These are phyloP conservation scores for Cercospora zeae-maydis DNA, from an alignment of 2,329 filamentous ascomycete genomes.

Conservation along the genomic window DNA sequence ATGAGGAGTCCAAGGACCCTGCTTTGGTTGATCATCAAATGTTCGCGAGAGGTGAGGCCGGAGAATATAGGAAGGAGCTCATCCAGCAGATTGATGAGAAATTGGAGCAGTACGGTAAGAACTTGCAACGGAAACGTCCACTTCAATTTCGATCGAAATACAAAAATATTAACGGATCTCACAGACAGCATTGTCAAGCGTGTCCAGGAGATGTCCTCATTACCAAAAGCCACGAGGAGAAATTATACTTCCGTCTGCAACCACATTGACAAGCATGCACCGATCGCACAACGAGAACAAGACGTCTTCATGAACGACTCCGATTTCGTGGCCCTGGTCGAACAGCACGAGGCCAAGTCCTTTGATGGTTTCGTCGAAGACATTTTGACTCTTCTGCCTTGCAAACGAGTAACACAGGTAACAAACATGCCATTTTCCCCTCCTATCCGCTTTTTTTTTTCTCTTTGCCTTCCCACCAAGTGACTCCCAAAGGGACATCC, in stretches of 20 bases:
- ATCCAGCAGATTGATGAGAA: slow-evolving; percentile 27
- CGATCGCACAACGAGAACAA: slow-evolving; percentile 36
- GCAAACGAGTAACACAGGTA: slow-evolving; percentile 30
- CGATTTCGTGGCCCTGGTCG: slow-evolving; percentile 39
- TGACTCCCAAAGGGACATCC: too few species aligned
- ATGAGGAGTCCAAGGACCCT: slow-evolving; percentile 8
- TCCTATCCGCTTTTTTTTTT: not conserved
- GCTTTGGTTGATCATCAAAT: slow-evolving; percentile 15
- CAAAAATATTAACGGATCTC: not conserved
- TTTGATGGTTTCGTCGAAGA: slow-evolving; percentile 42
- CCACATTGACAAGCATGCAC: slow-evolving; percentile 38
- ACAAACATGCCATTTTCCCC: not conserved
- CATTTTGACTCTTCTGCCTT: slow-evolving; percentile 34
- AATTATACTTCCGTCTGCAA: slow-evolving; percentile 40
- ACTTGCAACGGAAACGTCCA: too few species aligned
- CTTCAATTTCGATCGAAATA: too few species aligned
- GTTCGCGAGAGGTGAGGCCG: slow-evolving; percentile 14
- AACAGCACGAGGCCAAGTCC: slow-evolving; percentile 40
- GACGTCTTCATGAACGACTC: slow-evolving; percentile 40
- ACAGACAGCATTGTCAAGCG: slow-evolving; percentile 41
- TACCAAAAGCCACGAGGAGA: slow-evolving; percentile 40
- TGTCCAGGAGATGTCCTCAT: slow-evolving; percentile 35
- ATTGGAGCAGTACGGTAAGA: slow-evolving; percentile 22
- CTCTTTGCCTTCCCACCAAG: not conserved
- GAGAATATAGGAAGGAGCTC: slow-evolving; percentile 20